phyloP scores from a whole-genome alignment of 2,329 filamentous ascomycete species.

The Aspergillus chevalieri region DNA sequence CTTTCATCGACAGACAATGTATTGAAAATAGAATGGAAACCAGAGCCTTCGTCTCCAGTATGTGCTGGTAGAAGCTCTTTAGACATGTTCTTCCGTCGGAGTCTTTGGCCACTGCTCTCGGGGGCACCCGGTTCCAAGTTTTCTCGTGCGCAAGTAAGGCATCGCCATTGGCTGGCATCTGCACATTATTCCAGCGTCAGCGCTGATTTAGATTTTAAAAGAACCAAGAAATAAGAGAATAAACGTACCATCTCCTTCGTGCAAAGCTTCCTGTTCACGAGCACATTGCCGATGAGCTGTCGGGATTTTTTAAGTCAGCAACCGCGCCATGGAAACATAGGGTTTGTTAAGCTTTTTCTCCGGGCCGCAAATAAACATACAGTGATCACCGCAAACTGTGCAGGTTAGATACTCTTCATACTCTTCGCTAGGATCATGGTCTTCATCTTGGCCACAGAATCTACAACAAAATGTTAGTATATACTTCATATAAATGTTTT shows the following conservation, averaged over 20 bases:
- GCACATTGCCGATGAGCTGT: constrained; percentile 89
- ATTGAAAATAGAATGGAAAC: constrained; percentile 73
- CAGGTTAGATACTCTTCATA: constrained; percentile 76
- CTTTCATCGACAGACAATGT: constrained; percentile 66
- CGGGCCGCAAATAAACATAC: constrained; percentile 50
- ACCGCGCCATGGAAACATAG: constrained; percentile 15
- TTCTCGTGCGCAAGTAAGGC: constrained; percentile 49
- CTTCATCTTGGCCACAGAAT: constrained; percentile 77
- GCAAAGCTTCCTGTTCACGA: constrained; percentile 60
- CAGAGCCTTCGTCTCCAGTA: constrained; percentile 57
- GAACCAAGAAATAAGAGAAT: neutral
- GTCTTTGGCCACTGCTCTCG: constrained; percentile 33
- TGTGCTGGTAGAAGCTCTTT: constrained; percentile 67
- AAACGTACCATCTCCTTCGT: constrained; percentile 55
- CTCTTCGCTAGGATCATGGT: constrained; percentile 73
- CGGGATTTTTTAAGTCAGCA: constrained; percentile 43
- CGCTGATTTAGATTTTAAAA: neutral
- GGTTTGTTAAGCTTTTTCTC: constrained; percentile 24
- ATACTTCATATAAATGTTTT: constrained; percentile 13
- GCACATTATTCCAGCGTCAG: constrained; percentile 34
- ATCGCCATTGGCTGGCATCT: constrained; percentile 59
- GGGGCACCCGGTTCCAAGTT: constrained; percentile 29
- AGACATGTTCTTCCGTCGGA: constrained; percentile 60
- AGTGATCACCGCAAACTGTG: constrained; percentile 70
- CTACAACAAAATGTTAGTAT: constrained; percentile 44